A percentile compares a stretch with the other conserved stretches of the same genome.
These are phyloP conservation scores for Aspergillus sclerotialis DNA, from an alignment of 2,329 filamentous ascomycete species.

Conservation along the genomic window DNA sequence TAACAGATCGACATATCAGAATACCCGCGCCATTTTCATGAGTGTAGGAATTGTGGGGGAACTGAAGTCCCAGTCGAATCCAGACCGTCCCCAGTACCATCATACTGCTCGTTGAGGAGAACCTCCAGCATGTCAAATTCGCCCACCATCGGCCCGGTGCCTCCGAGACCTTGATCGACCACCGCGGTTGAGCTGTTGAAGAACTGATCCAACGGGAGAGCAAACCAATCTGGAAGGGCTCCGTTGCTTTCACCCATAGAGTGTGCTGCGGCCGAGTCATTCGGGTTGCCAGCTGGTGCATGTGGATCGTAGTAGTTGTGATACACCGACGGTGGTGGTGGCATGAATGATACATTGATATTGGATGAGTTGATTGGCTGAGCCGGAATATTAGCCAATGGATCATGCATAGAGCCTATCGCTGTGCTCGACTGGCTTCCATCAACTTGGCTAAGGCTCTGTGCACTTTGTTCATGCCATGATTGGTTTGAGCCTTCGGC, in stretches of 20 bases:
- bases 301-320: slow-evolving; percentile 38
- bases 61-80: slow-evolving; percentile 10
- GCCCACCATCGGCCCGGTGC: slow-evolving; percentile 56
- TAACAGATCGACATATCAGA: too few species aligned
- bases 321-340: slow-evolving; percentile 39
- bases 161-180: slow-evolving; percentile 49
- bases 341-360: slow-evolving; percentile 41
- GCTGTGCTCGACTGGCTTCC: slow-evolving; percentile 15
- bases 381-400: slow-evolving; percentile 37
- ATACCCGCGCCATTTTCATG: slow-evolving; percentile 3
- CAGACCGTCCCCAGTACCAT: slow-evolving; percentile 20
- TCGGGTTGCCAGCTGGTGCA: slow-evolving; percentile 23
- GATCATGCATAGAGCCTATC: slow-evolving; percentile 28
- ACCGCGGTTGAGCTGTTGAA: slow-evolving; percentile 42
- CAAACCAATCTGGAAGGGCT: slow-evolving; percentile 51
- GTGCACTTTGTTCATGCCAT: slow-evolving; percentile 17
- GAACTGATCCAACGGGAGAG: slow-evolving; percentile 55
- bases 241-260: slow-evolving; percentile 19
- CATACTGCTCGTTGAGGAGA: slow-evolving; percentile 37
- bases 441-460: slow-evolving; percentile 20
- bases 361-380: slow-evolving; percentile 40
- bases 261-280: slow-evolving; percentile 23
- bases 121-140: slow-evolving; percentile 46
- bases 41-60: slow-evolving; percentile 21
- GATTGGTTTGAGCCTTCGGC: slow-evolving; percentile 18